Conservation (phyloP, 176 grass and related monocot species). For the Poa annua region DNA sequence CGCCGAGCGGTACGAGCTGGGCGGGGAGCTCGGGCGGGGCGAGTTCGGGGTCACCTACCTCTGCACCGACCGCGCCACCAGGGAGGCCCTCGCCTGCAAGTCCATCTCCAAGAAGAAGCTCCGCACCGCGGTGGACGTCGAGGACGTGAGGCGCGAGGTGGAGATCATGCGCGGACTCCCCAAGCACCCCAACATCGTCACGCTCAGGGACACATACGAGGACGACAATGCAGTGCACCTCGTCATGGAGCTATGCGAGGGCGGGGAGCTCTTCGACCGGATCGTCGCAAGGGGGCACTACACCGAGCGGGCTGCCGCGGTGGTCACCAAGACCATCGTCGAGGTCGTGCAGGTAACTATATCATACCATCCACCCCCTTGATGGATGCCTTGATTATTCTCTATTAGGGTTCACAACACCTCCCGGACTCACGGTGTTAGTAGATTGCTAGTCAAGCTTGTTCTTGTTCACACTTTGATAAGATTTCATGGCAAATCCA, state of each 20-base stretch:
- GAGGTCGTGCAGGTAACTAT: conserved; percentile 82
- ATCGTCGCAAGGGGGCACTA: conserved; percentile 82
- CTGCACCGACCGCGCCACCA: conserved; percentile 62
- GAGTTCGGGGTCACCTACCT: conserved; percentile 96
- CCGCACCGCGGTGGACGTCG: conserved; percentile 73
- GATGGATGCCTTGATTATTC: neutral
- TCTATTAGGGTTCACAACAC: neutral
- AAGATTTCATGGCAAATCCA: too few relatives aligned
- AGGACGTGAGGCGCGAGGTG: conserved; percentile 84
- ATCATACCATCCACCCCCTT: neutral
- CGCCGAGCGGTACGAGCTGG: conserved; percentile 70
- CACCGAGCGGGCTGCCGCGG: conserved; percentile 68
- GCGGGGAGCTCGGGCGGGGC: conserved; percentile 76
- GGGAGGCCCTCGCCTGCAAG: conserved; percentile 70
- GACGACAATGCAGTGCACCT: conserved; percentile 82
- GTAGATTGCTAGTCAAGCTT: neutral
- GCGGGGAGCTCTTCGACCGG: conserved; percentile 84
- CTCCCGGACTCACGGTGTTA: neutral
- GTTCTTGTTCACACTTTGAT: neutral
- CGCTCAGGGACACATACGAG: conserved; percentile 78
- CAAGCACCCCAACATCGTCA: conserved; percentile 78
- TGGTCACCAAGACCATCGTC: conserved; percentile 75
- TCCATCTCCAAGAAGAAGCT: conserved; percentile 97
- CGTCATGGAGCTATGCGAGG: conserved; percentile 93
- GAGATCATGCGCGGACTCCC: conserved; percentile 83